These are phyloP conservation scores for Termitomyces sp. DNA, from an alignment of 768 basidiomycete genomes.

Conservation along the genomic window DNA sequence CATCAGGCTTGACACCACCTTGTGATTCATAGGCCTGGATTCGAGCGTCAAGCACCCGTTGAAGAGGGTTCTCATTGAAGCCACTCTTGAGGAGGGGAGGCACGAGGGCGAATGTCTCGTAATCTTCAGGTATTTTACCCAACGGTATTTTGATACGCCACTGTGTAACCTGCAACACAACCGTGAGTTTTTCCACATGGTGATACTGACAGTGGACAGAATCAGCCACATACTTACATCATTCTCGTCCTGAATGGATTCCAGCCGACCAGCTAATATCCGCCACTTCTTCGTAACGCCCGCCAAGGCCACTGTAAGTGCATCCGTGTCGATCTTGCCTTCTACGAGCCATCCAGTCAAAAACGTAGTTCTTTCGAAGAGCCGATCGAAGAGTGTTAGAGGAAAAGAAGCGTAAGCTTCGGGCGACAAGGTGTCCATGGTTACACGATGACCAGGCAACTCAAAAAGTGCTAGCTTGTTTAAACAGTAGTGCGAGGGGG, in stretches of 20 bases:
- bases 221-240: constrained; percentile 12
- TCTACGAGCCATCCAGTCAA: constrained; percentile 44
- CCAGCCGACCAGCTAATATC: constrained; percentile 29
- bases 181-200: not conserved
- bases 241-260: constrained; percentile 20
- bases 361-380: constrained; percentile 37
- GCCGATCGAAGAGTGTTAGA: constrained; percentile 36
- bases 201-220: constrained; percentile 5
- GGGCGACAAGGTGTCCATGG: constrained; percentile 11
- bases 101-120: constrained; percentile 33
- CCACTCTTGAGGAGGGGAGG: constrained; percentile 34
- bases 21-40: constrained; percentile 5
- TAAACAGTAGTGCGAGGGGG: not conserved
- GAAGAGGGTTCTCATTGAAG: constrained; percentile 32
- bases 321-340: constrained; percentile 34
- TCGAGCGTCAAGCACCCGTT: constrained; percentile 25
- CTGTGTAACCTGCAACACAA: constrained; percentile 24
- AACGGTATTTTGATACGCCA: constrained; percentile 39
- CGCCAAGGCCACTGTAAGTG: constrained; percentile 29
- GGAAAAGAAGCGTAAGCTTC: constrained; percentile 21
- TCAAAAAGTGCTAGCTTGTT: not conserved
- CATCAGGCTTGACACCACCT: not conserved
- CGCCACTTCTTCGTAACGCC: constrained; percentile 34
- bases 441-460: not conserved
- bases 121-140: constrained; percentile 30